Base-by-base conservation (phyloP, 331 rosid species). In the Erythrophleum ivorense region DNA sequence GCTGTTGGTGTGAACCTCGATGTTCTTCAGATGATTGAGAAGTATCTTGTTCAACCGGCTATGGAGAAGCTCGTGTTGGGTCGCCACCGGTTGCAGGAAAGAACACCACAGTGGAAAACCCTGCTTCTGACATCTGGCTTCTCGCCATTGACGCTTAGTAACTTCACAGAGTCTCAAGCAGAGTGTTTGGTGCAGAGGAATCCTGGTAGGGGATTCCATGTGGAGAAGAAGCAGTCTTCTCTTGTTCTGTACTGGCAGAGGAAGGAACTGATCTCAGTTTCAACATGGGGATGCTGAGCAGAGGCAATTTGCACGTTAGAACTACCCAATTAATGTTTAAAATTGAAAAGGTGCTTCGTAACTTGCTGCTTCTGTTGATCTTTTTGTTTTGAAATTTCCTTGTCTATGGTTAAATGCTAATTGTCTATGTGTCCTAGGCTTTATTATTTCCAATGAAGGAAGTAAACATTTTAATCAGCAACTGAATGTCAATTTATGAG, bases 211-310 rank as follows among this genome's bases (percentile, higher is more conserved):
- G 94, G 97, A 33, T 92, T 89, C 76, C 89, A 93, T 38, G 79
- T 93, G 2, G 97, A 91, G 89, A 95, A 88, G 89, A 82, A 81
- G 72, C 96, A 89, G 71, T 85, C 93, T 41, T 90, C 98, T 5
- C 93, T 93, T 60, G 94, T 87, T 84, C 88, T 95, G 2, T 90
- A 86, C 84, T 93, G 96, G 98, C 97, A 90, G 82, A 84, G 92
- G 67, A 95, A 90, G 83, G 95, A 95, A 53, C 94, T 93, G 21
- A 68, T 92, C 73, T 89, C 92, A 0, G 90, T 82, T 88, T 91
- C 99, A 4, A 89, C 93, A 21, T 93, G 97, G 98, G 84, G 94
- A 82, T 95, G 97, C 86, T 91, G 82, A 90, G 87, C 81, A 34
- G 82, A 49, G 33, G 80, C 80, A 75, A 73, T 78, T 83, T 72